phyloP scores from a whole-genome alignment of 148 eudicot genomes.

The Hydrangea macrophylla region DNA sequence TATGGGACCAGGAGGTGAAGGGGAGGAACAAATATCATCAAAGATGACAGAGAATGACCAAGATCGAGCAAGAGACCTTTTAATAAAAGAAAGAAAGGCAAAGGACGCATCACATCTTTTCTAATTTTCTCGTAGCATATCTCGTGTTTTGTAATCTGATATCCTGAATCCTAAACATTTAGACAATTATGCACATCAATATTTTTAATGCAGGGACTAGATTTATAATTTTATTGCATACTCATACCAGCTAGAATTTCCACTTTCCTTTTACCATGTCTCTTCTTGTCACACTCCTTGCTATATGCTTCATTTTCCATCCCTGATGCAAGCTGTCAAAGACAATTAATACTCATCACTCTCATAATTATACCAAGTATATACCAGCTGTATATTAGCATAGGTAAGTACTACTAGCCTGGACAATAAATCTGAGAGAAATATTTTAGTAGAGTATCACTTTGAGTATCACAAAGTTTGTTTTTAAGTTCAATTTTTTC shows the following conservation, averaged over 20 bases:
- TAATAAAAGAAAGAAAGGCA: background rate
- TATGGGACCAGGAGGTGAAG: background rate
- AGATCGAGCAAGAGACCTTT: background rate
- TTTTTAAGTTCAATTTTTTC: too few species aligned
- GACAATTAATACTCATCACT: background rate
- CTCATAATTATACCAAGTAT: too few species aligned
- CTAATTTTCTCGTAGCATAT: background rate
- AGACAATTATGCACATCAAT: background rate
- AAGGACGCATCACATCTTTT: background rate
- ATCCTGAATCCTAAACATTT: background rate
- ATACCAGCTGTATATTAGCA: too few species aligned
- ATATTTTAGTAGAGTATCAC: too few species aligned
- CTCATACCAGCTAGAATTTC: slow-evolving; percentile 54
- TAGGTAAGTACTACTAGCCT: too few species aligned
- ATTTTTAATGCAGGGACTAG: background rate
- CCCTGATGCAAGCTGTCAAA: slow-evolving; percentile 56
- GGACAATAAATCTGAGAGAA: too few species aligned
- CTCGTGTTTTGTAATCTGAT: too few species aligned
- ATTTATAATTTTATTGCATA: background rate
- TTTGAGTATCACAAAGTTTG: too few species aligned
- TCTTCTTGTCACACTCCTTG: slow-evolving; percentile 38
- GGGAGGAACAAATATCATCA: background rate
- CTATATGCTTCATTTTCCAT: slow-evolving; percentile 56
- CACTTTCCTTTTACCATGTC: slow-evolving; percentile 31
- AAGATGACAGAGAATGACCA: background rate